Conservation (phyloP, 495 filamentous ascomycete species). For the Parathielavia hyrcaniae region DNA sequence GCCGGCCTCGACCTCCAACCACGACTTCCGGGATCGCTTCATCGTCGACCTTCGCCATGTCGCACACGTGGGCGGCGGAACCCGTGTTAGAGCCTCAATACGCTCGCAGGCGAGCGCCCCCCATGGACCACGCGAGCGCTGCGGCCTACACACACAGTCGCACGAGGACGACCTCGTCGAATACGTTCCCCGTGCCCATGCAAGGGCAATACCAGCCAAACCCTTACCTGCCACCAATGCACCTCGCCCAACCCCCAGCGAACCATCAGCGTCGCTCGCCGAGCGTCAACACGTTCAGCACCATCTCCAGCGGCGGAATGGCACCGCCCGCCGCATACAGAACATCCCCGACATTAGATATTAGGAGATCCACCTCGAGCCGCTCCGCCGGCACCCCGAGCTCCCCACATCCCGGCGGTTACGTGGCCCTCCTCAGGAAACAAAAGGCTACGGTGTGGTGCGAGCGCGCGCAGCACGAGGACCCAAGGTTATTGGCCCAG, state of each 20-base stretch:
- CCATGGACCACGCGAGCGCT: slow-evolving; percentile 34
- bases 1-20: neutral
- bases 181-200: slow-evolving; percentile 40
- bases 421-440: slow-evolving; percentile 88
- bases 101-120: slow-evolving; percentile 28
- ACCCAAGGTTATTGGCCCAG: slow-evolving; percentile 72
- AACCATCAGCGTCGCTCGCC: slow-evolving; percentile 56
- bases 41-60: slow-evolving; percentile 5
- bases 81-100: slow-evolving; percentile 28
- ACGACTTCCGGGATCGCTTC: neutral
- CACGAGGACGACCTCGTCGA: slow-evolving; percentile 56
- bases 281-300: slow-evolving; percentile 71
- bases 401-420: slow-evolving; percentile 57
- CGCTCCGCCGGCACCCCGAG: slow-evolving; percentile 56
- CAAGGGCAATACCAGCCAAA: slow-evolving; percentile 10
- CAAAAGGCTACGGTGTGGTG: slow-evolving; percentile 99
- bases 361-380: slow-evolving; percentile 68
- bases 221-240: slow-evolving; percentile 28
- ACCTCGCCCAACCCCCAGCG: slow-evolving; percentile 35
- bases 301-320: slow-evolving; percentile 49
- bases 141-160: slow-evolving; percentile 45
- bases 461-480: slow-evolving; percentile 87
- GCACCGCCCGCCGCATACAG: slow-evolving; percentile 44
- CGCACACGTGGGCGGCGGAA: slow-evolving; percentile 20
- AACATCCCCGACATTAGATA: slow-evolving; percentile 50